These are phyloP conservation scores for Erodium maritimum DNA, from an alignment of 345 rosid species.

Conservation along the genomic window DNA sequence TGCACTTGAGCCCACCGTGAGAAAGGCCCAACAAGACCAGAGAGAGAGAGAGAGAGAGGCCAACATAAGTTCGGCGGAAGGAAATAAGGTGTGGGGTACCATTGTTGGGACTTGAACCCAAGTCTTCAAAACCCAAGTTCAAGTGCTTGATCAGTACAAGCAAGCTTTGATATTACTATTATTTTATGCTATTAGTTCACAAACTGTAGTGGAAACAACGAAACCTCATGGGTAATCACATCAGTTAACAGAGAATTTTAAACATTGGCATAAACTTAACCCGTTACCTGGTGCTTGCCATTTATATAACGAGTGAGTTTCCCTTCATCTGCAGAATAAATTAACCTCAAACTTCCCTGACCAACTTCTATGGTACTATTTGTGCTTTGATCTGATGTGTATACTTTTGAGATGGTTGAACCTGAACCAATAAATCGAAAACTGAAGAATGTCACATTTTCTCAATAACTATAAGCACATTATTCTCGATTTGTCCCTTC, in stretches of 20 bases:
- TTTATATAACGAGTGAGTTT: slow-evolving; percentile 45
- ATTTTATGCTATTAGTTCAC: neutral
- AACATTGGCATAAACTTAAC: too few relatives aligned
- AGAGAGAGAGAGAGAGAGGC: too few relatives aligned
- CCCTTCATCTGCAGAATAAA: slow-evolving; percentile 40
- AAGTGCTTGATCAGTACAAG: too few relatives aligned
- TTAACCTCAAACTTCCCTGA: slow-evolving; percentile 65
- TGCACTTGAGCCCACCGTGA: too few relatives aligned
- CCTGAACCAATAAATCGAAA: slow-evolving; percentile 14
- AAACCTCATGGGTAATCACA: neutral
- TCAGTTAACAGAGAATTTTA: slow-evolving; percentile 1
- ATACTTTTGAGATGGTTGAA: slow-evolving; percentile 32
- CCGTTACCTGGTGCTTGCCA: slow-evolving; percentile 44
- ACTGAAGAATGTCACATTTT: neutral
- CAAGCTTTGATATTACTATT: too few relatives aligned
- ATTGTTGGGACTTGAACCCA: too few relatives aligned
- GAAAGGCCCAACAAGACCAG: too few relatives aligned
- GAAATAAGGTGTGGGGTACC: too few relatives aligned
- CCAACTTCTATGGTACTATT: slow-evolving; percentile 51
- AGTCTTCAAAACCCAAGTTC: too few relatives aligned
- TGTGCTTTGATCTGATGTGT: slow-evolving; percentile 30
- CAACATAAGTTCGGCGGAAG: too few relatives aligned
- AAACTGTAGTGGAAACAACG: neutral
- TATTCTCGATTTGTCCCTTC: neutral
- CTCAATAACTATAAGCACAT: neutral